Conservation (phyloP, 768 basidiomycete species). For the Lepiota brunneoincarnata region DNA sequence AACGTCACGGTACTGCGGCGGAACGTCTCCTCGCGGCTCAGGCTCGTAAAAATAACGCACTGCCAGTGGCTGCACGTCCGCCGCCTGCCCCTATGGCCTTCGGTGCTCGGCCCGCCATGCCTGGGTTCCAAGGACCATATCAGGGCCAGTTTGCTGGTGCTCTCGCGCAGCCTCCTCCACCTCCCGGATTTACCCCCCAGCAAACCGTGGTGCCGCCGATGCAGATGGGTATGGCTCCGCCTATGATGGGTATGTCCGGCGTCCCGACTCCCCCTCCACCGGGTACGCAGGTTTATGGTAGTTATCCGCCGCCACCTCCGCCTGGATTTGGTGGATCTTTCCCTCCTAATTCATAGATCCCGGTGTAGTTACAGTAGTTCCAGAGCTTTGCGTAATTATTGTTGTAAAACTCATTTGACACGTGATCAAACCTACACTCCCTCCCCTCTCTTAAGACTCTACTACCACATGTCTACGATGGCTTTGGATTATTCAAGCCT, state of each 20-base stretch:
- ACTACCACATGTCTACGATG: constrained; percentile 7
- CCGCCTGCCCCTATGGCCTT: constrained; percentile 74
- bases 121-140: constrained; percentile 73
- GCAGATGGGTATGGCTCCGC: constrained; percentile 37
- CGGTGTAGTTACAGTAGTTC: constrained; percentile 11
- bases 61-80: constrained; percentile 75
- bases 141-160: constrained; percentile 94
- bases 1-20: constrained; percentile 95
- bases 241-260: constrained; percentile 30
- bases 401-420: constrained; percentile 2
- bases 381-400: constrained; percentile 10
- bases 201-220: constrained; percentile 60
- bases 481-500: constrained; percentile 15
- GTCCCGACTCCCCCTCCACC: constrained; percentile 23
- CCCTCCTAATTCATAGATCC: constrained; percentile 29
- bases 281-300: constrained; percentile 26
- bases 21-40: constrained; percentile 94
- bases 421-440: background rate
- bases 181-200: constrained; percentile 75
- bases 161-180: constrained; percentile 78
- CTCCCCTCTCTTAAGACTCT: background rate
- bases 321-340: constrained; percentile 57
- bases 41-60: constrained; percentile 91
- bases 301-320: constrained; percentile 46
- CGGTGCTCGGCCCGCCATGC: constrained; percentile 62